These are phyloP conservation scores for Ilyonectria mors-panacis DNA, from an alignment of 2,329 filamentous ascomycete genomes.

Conservation along the genomic window DNA sequence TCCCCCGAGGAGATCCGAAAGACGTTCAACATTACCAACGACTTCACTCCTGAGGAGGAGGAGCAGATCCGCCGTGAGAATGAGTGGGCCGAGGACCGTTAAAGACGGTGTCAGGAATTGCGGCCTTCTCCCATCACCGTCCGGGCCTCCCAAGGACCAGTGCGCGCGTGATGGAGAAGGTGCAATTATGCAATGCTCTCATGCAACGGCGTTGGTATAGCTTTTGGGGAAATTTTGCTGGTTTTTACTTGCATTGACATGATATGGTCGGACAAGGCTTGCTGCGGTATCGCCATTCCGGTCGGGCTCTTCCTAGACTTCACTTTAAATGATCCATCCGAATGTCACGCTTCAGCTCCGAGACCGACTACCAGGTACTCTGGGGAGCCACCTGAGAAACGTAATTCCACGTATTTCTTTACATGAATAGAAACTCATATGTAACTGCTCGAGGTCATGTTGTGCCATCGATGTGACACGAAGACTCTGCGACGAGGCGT, in stretches of 20 bases:
- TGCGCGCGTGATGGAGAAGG: background rate
- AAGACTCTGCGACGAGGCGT: background rate
- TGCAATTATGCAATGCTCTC: slow-evolving; percentile 25
- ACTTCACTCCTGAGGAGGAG: slow-evolving; percentile 99
- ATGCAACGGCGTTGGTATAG: slow-evolving; percentile 45
- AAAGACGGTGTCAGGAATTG: slow-evolving; percentile 47
- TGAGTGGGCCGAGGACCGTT: slow-evolving; percentile 90
- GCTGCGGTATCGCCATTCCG: slow-evolving; percentile 9
- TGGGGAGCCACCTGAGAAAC: slow-evolving; percentile 8
- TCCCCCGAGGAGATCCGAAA: slow-evolving; percentile 99
- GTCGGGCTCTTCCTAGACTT: slow-evolving; percentile 22
- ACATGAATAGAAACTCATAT: background rate
- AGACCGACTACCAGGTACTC: slow-evolving; percentile 8
- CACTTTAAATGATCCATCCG: slow-evolving; percentile 24
- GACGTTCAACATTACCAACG: slow-evolving; percentile 99
- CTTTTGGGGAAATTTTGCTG: slow-evolving; percentile 42
- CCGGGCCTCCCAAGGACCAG: background rate
- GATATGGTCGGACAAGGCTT: slow-evolving; percentile 22
- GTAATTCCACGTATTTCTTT: slow-evolving; percentile 11
- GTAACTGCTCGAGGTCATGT: background rate
- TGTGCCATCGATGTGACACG: background rate
- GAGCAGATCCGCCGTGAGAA: slow-evolving; percentile 96
- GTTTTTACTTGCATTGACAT: slow-evolving; percentile 33
- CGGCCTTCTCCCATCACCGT: slow-evolving; percentile 1
- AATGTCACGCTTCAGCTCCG: slow-evolving; percentile 29